These are phyloP conservation scores for Spathaspora hagerdaliae DNA, from an alignment of 805 yeast genomes.

Conservation along the genomic window DNA sequence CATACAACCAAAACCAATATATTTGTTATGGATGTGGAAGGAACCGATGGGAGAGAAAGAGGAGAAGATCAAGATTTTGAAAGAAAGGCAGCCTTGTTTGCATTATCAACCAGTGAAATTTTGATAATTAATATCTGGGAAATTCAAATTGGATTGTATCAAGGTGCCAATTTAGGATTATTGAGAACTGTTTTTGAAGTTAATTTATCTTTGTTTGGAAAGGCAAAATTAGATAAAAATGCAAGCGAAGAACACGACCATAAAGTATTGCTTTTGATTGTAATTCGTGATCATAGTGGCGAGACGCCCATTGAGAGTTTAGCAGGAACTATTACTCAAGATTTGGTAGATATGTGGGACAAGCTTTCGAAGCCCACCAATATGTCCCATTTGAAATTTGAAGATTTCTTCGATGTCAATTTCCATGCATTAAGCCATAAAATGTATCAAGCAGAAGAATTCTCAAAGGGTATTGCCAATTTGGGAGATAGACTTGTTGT, in stretches of 20 bases:
- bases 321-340: constrained; percentile 63
- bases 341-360: constrained; percentile 76
- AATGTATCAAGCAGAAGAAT: constrained; percentile 70
- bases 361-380: constrained; percentile 69
- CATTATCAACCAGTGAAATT: constrained; percentile 86
- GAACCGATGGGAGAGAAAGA: constrained; percentile 96
- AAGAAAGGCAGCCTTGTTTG: constrained; percentile 92
- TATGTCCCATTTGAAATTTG: constrained; percentile 49
- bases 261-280: constrained; percentile 74
- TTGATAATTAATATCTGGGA: constrained; percentile 95
- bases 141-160: constrained; percentile 92
- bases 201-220: constrained; percentile 78
- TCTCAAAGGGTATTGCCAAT: constrained; percentile 52
- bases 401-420: constrained; percentile 80
- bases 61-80: constrained; percentile 99
- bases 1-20: constrained; percentile 34
- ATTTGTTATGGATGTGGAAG: constrained; percentile 95
- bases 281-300: constrained; percentile 89
- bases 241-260: constrained; percentile 35
- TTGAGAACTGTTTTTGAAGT: constrained; percentile 96
- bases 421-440: constrained; percentile 85
- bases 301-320: constrained; percentile 76
- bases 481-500: constrained; percentile 61
- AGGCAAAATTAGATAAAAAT: constrained; percentile 31
- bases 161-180: constrained; percentile 96